phyloP scores from a whole-genome alignment of 345 rosid genomes.

The Tarenaya hassleriana region DNA sequence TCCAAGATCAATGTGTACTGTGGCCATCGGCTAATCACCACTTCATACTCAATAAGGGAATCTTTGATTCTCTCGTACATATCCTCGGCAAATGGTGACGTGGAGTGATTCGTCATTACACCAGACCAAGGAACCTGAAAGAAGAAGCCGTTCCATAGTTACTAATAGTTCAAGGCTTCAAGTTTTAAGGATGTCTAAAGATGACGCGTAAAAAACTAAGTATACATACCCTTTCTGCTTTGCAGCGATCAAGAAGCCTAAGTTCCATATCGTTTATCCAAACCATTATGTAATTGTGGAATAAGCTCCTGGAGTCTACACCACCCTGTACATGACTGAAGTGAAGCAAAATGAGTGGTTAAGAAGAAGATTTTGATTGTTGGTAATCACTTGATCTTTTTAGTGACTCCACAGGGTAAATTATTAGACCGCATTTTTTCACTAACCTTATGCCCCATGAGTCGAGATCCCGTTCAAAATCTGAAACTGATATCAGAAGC shows the following conservation, averaged over 20 bases:
- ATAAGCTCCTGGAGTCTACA: slow-evolving; percentile 68
- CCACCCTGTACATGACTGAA: slow-evolving; percentile 79
- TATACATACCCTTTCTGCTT: slow-evolving; percentile 77
- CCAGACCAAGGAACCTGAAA: slow-evolving; percentile 85
- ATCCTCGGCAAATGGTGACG: slow-evolving; percentile 93
- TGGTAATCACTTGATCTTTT: slow-evolving; percentile 3
- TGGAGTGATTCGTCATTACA: slow-evolving; percentile 70
- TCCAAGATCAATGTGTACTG: slow-evolving; percentile 78
- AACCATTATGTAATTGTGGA: slow-evolving; percentile 71
- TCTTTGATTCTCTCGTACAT: slow-evolving; percentile 78
- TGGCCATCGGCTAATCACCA: slow-evolving; percentile 91
- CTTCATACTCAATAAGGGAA: slow-evolving; percentile 70
- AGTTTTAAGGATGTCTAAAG: background rate
- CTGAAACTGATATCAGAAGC: slow-evolving; percentile 76
- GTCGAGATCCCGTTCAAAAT: slow-evolving; percentile 75
- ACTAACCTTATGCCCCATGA: slow-evolving; percentile 81
- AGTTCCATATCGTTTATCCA: slow-evolving; percentile 97
- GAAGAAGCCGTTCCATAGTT: slow-evolving; percentile 13
- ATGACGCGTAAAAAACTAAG: background rate
- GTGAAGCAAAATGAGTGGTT: slow-evolving; percentile 13
- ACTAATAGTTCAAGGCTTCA: slow-evolving; percentile 1
- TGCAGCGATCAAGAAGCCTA: slow-evolving; percentile 81
- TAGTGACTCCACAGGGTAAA: slow-evolving; percentile 6
- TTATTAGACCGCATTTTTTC: slow-evolving; percentile 4
- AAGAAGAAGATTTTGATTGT: background rate